A percentile compares a stretch with the other conserved stretches of the same genome.
These are phyloP conservation scores for Cynanchum wilfordii DNA, from an alignment of 257 asterid species.

Conservation along the genomic window DNA sequence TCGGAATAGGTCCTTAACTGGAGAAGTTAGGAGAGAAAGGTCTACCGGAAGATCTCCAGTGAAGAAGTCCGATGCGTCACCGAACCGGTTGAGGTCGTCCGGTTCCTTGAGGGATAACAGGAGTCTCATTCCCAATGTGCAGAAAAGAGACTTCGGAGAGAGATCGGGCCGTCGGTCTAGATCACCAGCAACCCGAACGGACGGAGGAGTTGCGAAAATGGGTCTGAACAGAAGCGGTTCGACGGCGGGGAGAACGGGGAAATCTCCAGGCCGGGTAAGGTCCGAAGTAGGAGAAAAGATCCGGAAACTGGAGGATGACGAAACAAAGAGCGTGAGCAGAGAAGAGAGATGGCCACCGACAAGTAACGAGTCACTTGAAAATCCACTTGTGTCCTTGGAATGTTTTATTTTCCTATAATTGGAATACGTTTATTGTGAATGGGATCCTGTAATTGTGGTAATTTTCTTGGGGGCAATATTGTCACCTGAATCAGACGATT, in stretches of 20 bases:
- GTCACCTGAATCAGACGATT: neutral
- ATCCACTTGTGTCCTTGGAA: conserved; percentile 92
- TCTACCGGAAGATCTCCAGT: conserved; percentile 46
- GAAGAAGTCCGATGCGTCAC: conserved; percentile 47
- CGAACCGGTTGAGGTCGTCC: conserved; percentile 36
- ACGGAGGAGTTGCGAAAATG: conserved; percentile 20
- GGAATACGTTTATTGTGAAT: neutral
- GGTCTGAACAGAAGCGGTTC: conserved; percentile 46
- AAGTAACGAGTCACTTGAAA: conserved; percentile 63
- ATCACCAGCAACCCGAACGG: conserved; percentile 56
- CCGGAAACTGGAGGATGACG: conserved; percentile 32
- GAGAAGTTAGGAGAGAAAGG: conserved; percentile 20
- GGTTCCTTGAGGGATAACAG: conserved; percentile 20
- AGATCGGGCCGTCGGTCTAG: conserved; percentile 58
- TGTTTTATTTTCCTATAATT: conserved; percentile 76
- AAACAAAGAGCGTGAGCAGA: conserved; percentile 4
- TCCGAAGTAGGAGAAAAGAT: conserved; percentile 43
- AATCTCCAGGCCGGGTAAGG: conserved; percentile 57
- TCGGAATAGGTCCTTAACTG: conserved; percentile 34
- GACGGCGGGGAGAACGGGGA: conserved; percentile 39
- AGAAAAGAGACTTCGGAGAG: conserved; percentile 45
- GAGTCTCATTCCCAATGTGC: conserved; percentile 19
- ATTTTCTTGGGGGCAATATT: conserved; percentile 3
- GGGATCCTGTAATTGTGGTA: neutral
- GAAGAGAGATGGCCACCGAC: conserved; percentile 44